Percentiles rank a stretch among this genome's conserved stretches.
These are phyloP conservation scores for Epichloe sibirici DNA, from an alignment of 2,329 filamentous ascomycete genomes.

Conservation along the genomic window DNA sequence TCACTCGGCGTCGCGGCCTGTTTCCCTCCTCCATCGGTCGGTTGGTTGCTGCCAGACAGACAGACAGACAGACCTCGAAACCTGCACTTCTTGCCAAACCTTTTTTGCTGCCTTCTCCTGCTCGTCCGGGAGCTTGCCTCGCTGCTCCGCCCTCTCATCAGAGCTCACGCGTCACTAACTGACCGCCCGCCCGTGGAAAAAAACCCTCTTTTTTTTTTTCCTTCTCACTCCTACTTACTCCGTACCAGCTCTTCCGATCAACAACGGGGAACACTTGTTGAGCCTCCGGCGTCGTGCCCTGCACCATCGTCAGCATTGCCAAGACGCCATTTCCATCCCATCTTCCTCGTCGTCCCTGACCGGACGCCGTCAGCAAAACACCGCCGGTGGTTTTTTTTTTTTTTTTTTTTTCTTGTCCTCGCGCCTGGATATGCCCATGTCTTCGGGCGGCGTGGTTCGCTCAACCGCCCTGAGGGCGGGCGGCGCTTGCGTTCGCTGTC, in stretches of 20 bases:
- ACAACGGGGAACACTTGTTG: slow-evolving; percentile 2
- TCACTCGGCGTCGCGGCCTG: neutral
- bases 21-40: slow-evolving; percentile 2
- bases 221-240: neutral
- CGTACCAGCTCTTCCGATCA: neutral
- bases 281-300: slow-evolving; percentile 3
- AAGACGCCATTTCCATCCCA: neutral
- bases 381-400: neutral
- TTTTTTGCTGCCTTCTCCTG: neutral
- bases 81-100: neutral
- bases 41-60: neutral
- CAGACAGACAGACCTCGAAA: neutral
- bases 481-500: slow-evolving; percentile 49
- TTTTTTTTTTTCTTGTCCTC: neutral
- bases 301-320: slow-evolving; percentile 4
- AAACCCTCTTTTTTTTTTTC: neutral
- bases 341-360: slow-evolving; percentile 1
- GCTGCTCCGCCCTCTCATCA: neutral
- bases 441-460: slow-evolving; percentile 35
- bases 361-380: slow-evolving; percentile 1
- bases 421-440: slow-evolving; percentile 22
- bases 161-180: slow-evolving; percentile 4
- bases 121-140: neutral
- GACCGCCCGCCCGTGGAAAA: neutral
- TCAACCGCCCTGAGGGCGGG: slow-evolving; percentile 48